phyloP scores from a whole-genome alignment of 169 alveolate genomes.

The Plasmodium vivax region DNA sequence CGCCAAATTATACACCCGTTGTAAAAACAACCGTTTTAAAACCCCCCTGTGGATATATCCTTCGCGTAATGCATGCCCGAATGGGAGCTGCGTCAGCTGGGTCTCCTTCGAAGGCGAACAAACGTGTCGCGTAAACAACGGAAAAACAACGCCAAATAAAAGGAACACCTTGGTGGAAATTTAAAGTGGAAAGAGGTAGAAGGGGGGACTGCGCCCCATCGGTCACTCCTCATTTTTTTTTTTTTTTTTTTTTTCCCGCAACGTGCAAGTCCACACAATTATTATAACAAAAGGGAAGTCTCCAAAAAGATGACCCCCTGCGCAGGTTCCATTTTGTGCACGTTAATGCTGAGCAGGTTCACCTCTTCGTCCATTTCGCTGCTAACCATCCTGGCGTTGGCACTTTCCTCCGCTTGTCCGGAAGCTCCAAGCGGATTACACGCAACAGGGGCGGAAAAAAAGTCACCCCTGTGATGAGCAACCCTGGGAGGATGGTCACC shows the following conservation, averaged over 20 bases:
- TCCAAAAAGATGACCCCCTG: not conserved
- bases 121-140: not conserved
- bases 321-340: not conserved
- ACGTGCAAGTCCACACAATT: not conserved
- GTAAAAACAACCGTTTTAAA: not conserved
- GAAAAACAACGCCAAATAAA: not conserved
- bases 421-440: not conserved
- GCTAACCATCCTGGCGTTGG: not conserved
- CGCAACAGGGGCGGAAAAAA: not conserved
- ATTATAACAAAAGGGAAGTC: not conserved
- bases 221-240: not conserved
- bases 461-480: not conserved
- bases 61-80: not conserved
- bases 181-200: not conserved
- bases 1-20: not conserved
- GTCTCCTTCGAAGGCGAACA: not conserved
- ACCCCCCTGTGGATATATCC: not conserved
- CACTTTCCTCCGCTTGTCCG: not conserved
- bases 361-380: not conserved
- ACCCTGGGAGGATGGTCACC: not conserved
- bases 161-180: not conserved
- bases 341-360: not conserved
- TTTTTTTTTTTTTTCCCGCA: not conserved
- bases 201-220: not conserved
- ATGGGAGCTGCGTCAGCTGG: not conserved